A percentile compares a stretch with the other conserved stretches of the same genome.
Evolutionary conservation across 768 basidiomycete species (phyloP).

Genomic region (Lactifluus hygrophoroides): DNA sequence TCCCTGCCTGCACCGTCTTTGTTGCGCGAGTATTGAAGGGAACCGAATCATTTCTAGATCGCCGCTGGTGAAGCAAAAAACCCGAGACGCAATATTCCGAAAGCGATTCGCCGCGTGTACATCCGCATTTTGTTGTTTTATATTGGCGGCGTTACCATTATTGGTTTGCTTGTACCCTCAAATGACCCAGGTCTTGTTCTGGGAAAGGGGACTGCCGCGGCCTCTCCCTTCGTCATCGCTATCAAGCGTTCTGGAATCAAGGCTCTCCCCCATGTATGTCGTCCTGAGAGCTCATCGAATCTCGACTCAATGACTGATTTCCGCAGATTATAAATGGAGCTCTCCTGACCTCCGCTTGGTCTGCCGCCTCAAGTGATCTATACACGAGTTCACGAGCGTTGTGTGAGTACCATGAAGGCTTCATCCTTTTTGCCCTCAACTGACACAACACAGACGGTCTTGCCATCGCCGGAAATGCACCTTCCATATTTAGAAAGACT

Average conservation of each 20-base stretch:
- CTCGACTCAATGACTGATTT: background rate
- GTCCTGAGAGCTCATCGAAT: constrained; percentile 3
- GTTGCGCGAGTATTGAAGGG: background rate
- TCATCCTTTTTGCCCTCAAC: background rate
- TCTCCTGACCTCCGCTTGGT: constrained; percentile 86
- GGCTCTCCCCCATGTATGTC: constrained; percentile 60
- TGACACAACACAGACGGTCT: constrained; percentile 52
- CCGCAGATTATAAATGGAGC: constrained; percentile 68
- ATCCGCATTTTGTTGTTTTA: constrained; percentile 77
- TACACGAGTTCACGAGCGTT: constrained; percentile 85
- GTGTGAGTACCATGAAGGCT: constrained; percentile 39
- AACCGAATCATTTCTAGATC: too few species aligned
- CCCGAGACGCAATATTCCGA: constrained; percentile 61
- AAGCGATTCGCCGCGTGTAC: constrained; percentile 53
- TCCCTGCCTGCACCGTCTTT: background rate
- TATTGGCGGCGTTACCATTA: constrained; percentile 53
- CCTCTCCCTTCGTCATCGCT: constrained; percentile 89
- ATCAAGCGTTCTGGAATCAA: constrained; percentile 79
- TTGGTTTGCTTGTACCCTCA: constrained; percentile 80
- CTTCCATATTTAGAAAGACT: constrained; percentile 64
- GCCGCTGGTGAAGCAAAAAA: constrained; percentile 87
- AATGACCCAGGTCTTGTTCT: constrained; percentile 49
- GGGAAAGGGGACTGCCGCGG: constrained; percentile 50
- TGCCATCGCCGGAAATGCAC: constrained; percentile 72
- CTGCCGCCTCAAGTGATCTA: constrained; percentile 81